Conservation (phyloP, 140 eudicot species). For the Flaveria floridana region DNA sequence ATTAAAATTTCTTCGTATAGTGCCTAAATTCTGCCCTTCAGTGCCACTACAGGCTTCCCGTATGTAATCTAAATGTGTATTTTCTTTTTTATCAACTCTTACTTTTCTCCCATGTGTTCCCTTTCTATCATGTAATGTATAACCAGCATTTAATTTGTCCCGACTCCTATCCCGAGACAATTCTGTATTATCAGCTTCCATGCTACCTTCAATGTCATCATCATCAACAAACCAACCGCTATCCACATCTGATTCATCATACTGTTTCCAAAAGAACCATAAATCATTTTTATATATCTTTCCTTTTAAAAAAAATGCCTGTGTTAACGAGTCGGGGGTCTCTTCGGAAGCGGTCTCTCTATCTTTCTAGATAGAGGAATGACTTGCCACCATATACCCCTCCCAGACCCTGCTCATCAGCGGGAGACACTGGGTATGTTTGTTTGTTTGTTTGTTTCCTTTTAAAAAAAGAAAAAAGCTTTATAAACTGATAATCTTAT, state of each 20-base stretch:
- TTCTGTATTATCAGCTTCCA: conserved; percentile 73
- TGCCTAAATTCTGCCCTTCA: conserved; percentile 45
- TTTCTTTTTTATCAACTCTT: conserved; percentile 47
- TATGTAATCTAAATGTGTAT: conserved; percentile 52
- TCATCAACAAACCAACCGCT: conserved; percentile 50
- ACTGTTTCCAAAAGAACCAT: conserved; percentile 34
- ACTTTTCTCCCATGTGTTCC: conserved; percentile 46
- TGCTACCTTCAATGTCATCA: conserved; percentile 74
- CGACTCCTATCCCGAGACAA: conserved; percentile 44
- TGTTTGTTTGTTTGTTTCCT: too few species aligned
- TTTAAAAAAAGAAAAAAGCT: neutral
- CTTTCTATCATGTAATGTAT: conserved; percentile 42
- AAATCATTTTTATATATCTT: conserved; percentile 21
- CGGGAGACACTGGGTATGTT: too few species aligned
- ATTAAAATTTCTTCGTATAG: conserved; percentile 52
- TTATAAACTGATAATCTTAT: neutral
- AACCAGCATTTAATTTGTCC: conserved; percentile 42
- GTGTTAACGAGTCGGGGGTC: too few species aligned
- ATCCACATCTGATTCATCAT: conserved; percentile 40
- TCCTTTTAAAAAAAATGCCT: conserved; percentile 2
- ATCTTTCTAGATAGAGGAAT: too few species aligned
- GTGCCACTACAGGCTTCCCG: conserved; percentile 94
- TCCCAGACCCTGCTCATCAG: too few species aligned
- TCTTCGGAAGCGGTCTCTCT: too few species aligned
- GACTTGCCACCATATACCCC: too few species aligned